Evolutionary conservation across 2,329 filamentous ascomycete genomes (phyloP), one percentile per base, ranked within the genome.

Genomic region (Plectosphaerella cucumerina): DNA sequence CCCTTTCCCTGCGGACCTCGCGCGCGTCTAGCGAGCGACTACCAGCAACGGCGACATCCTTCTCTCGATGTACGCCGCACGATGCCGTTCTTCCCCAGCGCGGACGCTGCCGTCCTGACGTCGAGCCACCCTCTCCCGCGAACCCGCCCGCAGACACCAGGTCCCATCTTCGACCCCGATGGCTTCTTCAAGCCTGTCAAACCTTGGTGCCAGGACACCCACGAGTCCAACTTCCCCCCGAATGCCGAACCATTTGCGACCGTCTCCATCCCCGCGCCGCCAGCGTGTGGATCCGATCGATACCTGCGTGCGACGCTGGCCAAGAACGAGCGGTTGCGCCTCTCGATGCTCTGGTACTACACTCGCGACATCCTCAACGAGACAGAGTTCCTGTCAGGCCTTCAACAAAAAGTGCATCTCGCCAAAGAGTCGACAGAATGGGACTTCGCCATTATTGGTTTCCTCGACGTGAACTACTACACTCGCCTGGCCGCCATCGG

Each of bases 371-470:
- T 73, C 9, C 56, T 69, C 11, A 57, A 70, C 8, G 70, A 76
- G 48, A 54, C 54, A 6, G 71, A 74, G 34, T 60, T 76, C 34
- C 59, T 75, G 15, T 64, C 63, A 3, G 64, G 67, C 1, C 55
- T 76, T 4, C 71, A 73, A 22, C 69, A 74, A 22, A 74, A 74
- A 52, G 64, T 71, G 0, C 59, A 63, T 15, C 59, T 76, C 3
- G 70, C 69, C 0, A 61, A 68, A 21, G 67, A 74, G 20, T 68
- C 68, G 1, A 65, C 69, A 5, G 71, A 65, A 8, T 76, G 74
- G 73, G 73, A 76, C 9, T 72, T 67, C 49, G 72, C 66, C n/a
- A 69, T 75, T 17, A 62, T 73, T 6, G 74, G 73, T 2, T 57
- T 76, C 3, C 60, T 76, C 5, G 69, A 72, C 22, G 62, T 71